phyloP scores from a whole-genome alignment of 2,329 filamentous ascomycete species.

The Venturia carpophila region DNA sequence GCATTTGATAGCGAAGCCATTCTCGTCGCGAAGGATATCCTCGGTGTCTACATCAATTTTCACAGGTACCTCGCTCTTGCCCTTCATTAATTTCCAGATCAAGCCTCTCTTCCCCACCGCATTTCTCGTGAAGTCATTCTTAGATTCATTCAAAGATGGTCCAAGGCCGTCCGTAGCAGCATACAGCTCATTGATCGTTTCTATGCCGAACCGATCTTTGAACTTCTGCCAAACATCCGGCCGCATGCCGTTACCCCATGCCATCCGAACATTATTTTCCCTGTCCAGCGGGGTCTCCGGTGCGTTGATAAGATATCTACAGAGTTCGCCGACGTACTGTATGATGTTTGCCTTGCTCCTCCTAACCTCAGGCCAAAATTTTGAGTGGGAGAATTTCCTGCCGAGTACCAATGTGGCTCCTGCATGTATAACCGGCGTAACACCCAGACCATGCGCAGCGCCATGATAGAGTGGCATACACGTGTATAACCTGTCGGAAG shows the following conservation, averaged over 20 bases:
- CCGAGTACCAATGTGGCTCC: slow-evolving; percentile 20
- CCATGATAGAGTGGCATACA: slow-evolving; percentile 33
- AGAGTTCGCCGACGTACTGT: slow-evolving; percentile 34
- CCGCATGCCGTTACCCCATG: slow-evolving; percentile 37
- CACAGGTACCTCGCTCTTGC: slow-evolving; percentile 28
- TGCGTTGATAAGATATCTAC: slow-evolving; percentile 31
- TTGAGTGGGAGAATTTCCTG: slow-evolving; percentile 28
- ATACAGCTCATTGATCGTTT: slow-evolving; percentile 34
- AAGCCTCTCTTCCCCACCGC: slow-evolving; percentile 30
- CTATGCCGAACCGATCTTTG: slow-evolving; percentile 33
- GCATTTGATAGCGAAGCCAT: slow-evolving; percentile 30
- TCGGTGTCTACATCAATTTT: slow-evolving; percentile 34
- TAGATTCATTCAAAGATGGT: slow-evolving; percentile 28
- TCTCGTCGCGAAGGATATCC: slow-evolving; percentile 30
- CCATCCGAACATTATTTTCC: slow-evolving; percentile 28
- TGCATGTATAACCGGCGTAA: slow-evolving; percentile 27
- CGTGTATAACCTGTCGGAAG: slow-evolving; percentile 29
- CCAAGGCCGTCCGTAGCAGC: slow-evolving; percentile 34
- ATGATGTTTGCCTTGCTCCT: slow-evolving; percentile 27
- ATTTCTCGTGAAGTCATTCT: slow-evolving; percentile 29
- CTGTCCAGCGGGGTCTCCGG: slow-evolving; percentile 28
- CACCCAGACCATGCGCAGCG: slow-evolving; percentile 23
- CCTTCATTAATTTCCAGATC: slow-evolving; percentile 30
- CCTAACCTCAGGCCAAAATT: slow-evolving; percentile 33
- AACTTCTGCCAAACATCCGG: slow-evolving; percentile 37